phyloP scores from a whole-genome alignment of 192 early-diverging fungal genomes.

The Backusella psychrophila region DNA sequence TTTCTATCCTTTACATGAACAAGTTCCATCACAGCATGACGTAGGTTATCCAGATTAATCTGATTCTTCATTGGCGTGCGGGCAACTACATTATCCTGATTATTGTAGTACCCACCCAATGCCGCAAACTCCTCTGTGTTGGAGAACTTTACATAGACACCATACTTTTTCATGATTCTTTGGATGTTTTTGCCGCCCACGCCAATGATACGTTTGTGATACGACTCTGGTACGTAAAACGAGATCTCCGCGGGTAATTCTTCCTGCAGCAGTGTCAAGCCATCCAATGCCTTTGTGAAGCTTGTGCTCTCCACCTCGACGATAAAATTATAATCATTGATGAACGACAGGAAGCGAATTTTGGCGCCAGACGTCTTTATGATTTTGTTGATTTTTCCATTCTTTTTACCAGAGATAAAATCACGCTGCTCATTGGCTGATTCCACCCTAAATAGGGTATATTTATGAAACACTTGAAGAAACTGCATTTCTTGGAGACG shows the following conservation, averaged over 20 bases:
- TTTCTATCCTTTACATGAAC: constrained; percentile 49
- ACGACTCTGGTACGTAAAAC: constrained; percentile 78
- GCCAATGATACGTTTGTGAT: constrained; percentile 87
- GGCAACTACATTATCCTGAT: constrained; percentile 82
- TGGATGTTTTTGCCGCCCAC: constrained; percentile 89
- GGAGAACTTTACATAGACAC: constrained; percentile 89
- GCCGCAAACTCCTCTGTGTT: constrained; percentile 77
- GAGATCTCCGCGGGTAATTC: constrained; percentile 85
- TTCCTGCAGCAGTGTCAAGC: constrained; percentile 66
- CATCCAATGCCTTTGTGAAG: constrained; percentile 62
- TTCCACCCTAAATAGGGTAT: constrained; percentile 75
- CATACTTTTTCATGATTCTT: constrained; percentile 86
- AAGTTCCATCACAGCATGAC: constrained; percentile 59
- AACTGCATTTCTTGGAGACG: constrained; percentile 50
- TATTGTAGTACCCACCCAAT: constrained; percentile 79
- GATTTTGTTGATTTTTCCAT: constrained; percentile 86
- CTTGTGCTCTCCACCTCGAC: constrained; percentile 65
- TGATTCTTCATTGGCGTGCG: constrained; percentile 81
- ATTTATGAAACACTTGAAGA: constrained; percentile 41
- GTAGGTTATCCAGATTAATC: constrained; percentile 64
- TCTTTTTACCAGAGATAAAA: constrained; percentile 89
- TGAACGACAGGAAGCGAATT: constrained; percentile 60
- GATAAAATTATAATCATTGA: constrained; percentile 76
- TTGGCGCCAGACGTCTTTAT: constrained; percentile 68
- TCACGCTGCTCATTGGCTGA: constrained; percentile 76